These are phyloP conservation scores for Dionaea muscipula DNA, from an alignment of 179 eudicot genomes.

Conservation along the genomic window DNA sequence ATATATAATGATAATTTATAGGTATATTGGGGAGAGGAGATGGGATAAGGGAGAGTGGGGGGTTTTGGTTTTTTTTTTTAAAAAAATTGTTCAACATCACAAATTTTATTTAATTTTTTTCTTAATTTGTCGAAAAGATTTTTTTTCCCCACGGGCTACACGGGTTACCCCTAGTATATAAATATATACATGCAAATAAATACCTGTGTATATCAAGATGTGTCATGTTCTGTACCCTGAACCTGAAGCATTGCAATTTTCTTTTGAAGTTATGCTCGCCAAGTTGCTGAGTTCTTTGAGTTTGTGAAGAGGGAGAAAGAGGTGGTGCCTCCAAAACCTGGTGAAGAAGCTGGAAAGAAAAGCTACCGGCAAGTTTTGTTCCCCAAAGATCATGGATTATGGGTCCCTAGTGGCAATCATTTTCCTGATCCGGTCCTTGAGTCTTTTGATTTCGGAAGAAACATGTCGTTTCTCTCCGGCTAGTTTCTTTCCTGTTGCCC, in stretches of 20 bases:
- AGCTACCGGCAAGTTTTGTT: conserved; percentile 29
- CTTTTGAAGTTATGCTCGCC: conserved; percentile 70
- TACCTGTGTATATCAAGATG: no score
- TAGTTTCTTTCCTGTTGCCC: conserved; percentile 7
- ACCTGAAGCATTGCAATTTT: background rate
- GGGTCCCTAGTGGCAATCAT: conserved; percentile 49
- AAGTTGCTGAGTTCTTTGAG: conserved; percentile 88
- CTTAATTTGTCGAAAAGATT: no score
- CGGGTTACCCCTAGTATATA: no score
- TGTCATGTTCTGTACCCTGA: conserved; percentile 5
- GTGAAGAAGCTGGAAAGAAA: conserved; percentile 17
- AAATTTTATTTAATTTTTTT: no score
- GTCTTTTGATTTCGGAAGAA: conserved; percentile 42
- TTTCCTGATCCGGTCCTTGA: conserved; percentile 42
- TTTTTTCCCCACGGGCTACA: no score
- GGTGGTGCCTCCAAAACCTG: conserved; percentile 22
- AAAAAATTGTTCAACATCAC: no score
- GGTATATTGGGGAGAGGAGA: no score
- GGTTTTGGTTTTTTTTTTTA: no score
- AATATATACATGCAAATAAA: no score
- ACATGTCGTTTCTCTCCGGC: conserved; percentile 50
- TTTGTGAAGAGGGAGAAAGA: conserved; percentile 85
- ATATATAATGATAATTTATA: no score
- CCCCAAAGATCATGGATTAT: conserved; percentile 45
- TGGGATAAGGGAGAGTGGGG: no score